Conservation (phyloP, 1,284 basidiomycete genomes). For the Chalciporus sp. region DNA sequence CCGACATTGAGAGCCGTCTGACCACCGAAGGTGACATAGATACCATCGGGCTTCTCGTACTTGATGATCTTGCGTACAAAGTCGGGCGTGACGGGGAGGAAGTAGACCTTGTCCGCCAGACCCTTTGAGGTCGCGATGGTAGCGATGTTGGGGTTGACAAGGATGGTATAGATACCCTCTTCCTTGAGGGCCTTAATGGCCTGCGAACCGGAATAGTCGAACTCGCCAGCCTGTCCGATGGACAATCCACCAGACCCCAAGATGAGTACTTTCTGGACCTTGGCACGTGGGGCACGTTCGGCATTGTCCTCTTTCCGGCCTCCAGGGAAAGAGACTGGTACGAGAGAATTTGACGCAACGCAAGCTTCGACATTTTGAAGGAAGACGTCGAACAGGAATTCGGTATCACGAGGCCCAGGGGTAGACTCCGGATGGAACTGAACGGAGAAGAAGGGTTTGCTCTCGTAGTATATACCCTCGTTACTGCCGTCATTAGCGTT, state of each 20-base stretch:
- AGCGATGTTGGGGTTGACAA: constrained; percentile 99
- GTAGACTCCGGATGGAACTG: constrained; percentile 99
- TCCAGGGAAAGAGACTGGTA: constrained; percentile 86
- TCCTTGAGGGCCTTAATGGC: constrained; percentile 99
- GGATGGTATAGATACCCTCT: constrained; percentile 98
- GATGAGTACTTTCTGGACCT: constrained; percentile 93
- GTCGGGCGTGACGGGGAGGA: constrained; percentile 96
- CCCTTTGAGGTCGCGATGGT: constrained; percentile 98
- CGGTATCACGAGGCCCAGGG: constrained; percentile 98
- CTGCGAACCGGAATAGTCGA: constrained; percentile 98
- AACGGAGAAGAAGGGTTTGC: constrained; percentile 97
- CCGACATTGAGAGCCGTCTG: constrained; percentile 98
- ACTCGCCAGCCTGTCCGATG: constrained; percentile 98
- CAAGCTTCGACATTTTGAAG: constrained; percentile 85
- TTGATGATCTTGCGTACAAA: constrained; percentile 98
- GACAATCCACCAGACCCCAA: constrained; percentile 98
- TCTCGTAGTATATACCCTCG: constrained; percentile 94
- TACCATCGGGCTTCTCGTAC: constrained; percentile 98
- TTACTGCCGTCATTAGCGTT: constrained; percentile 99
- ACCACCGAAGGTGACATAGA: constrained; percentile 98
- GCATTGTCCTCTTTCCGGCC: constrained; percentile 86
- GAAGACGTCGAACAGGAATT: constrained; percentile 99
- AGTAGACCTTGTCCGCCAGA: constrained; percentile 98
- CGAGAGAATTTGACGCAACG: constrained; percentile 64
- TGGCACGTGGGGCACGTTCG: constrained; percentile 71